Base-by-base conservation (phyloP, 2,329 filamentous ascomycete genomes). In the Rutstroemia sp. region DNA sequence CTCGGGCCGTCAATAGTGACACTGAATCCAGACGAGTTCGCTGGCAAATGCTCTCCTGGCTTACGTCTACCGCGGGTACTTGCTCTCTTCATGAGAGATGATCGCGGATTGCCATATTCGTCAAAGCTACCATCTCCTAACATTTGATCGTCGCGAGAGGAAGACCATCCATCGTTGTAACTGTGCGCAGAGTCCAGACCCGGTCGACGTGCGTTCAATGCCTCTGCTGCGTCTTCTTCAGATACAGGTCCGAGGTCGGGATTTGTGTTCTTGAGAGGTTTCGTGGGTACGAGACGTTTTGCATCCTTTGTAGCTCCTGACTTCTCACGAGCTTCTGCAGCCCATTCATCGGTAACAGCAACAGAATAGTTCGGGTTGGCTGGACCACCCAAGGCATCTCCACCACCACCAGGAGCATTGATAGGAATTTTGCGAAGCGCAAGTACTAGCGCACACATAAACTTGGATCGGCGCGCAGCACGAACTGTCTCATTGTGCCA, bases 361-460 rank as follows among this genome's bases (percentile, higher is more conserved):
- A 96, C 92, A 17, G 86, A 87, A 75, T 94, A 96, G 5, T 83
- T 76, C 0, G 92, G 92, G 71, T 95, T 94, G 34, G 78, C 82
- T 5, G 88, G 80, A 42, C 80, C 82, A 57, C 84, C 84, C 2
- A 85, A 73, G 39, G 77, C 63, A 56, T 84, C 81, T 56, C 74
- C 75, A 56, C 85, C 88, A 58, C 87, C 91, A 42, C 87, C 91
- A 56, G 92, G 92, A 19, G 77, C 84, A 64, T 89, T 81, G 67
- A 99, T 92, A 9, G 92, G 92, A 17, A 99, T 80, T 73, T 87
- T 91, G 73, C 90, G 88, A 57, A 96, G 75, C 3, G 92, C 91
- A 8, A 91, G 73, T 4, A 94, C 86, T 57, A 99, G 77, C 0
- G 94, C 94, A 68, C 92, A 96, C 84, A 97, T 95, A 75, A 99